Evolutionary conservation across 192 early-diverging fungal species (phyloP), one percentile per base, ranked within the genome.

Genomic region (Rhizophagus prolifer): DNA sequence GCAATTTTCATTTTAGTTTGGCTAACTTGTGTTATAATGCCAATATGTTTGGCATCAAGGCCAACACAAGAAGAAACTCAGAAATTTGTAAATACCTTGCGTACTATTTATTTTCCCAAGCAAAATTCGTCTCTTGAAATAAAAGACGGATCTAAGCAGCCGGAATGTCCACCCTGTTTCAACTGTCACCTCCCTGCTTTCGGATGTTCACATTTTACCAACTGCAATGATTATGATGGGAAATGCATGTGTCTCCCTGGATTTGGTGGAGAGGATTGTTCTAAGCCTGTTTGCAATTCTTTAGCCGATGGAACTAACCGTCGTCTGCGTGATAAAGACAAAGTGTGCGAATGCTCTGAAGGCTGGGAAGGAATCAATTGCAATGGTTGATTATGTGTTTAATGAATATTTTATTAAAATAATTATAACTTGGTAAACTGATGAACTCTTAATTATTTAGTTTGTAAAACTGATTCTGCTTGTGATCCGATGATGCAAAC

Each of bases 341-440:
- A 87, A 28, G 77, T 87, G 4, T 95, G 95, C 74, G 84, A 90
- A 44, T 97, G 96, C 78, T 82, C 89, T 36, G 91, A 93, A 25
- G 95, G 94, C 21, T 97, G 96, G 96, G 90, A 88, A 54, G 96
- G 96, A 58, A 94, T 94, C 80, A 97, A 97, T 79, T 97, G 96
- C 87, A 97, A 97, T 83, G 88, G 90, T 91, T 81, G 44, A 70
- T 75, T 25, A 25, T 31, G 26, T 14, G 41, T 5, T 72, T 23
- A 31, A 5, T 30, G 7, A 36, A 19, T 36, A 34, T 34, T 36
- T 23, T 21, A 31, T 10, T 34, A 38, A 66, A 66, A 41, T 8
- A 38, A 36, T n/a, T 31, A 58, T 72, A 58, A 38, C 28, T 58
- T 34, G 72, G 25, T 21, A 67, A 44, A 19, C 9, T 72, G 16